These are phyloP conservation scores for Saccharum spontaneum DNA, from an alignment of 176 grass and related monocot genomes.

Conservation along the genomic window DNA sequence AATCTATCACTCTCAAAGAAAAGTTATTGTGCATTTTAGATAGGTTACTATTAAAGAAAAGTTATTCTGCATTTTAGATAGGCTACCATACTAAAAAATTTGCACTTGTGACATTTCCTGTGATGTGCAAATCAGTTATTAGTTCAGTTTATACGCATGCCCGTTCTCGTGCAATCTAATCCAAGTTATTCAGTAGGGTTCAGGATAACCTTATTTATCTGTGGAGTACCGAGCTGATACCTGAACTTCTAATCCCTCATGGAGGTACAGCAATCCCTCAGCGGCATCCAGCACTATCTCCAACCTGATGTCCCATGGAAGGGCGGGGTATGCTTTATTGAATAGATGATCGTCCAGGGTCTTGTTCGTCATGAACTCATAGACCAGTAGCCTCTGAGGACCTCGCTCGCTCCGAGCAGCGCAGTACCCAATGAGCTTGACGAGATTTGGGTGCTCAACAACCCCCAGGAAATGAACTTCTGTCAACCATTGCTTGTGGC, in stretches of 20 bases:
- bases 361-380: conserved; percentile 76
- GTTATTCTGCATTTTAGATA: neutral
- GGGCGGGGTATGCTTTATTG: conserved; percentile 54
- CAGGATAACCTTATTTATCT: neutral
- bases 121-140: conserved; percentile 5
- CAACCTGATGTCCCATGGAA: conserved; percentile 68
- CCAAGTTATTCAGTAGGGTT: neutral
- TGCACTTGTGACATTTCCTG: neutral
- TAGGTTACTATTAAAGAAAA: neutral
- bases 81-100: neutral
- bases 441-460: conserved; percentile 69
- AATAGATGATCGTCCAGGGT: conserved; percentile 75
- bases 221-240: conserved; percentile 25
- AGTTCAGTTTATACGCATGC: neutral
- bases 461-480: conserved; percentile 79
- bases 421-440: conserved; percentile 76
- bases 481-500: conserved; percentile 78
- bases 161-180: neutral
- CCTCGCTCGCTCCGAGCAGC: conserved; percentile 45
- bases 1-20: too few relatives aligned
- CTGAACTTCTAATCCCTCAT: conserved; percentile 78
- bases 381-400: conserved; percentile 62
- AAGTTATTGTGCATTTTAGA: too few relatives aligned
- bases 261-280: conserved; percentile 66
- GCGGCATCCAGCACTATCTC: conserved; percentile 62